Evolutionary conservation across 768 basidiomycete species (phyloP).

Genomic region (Russula brevipes): DNA sequence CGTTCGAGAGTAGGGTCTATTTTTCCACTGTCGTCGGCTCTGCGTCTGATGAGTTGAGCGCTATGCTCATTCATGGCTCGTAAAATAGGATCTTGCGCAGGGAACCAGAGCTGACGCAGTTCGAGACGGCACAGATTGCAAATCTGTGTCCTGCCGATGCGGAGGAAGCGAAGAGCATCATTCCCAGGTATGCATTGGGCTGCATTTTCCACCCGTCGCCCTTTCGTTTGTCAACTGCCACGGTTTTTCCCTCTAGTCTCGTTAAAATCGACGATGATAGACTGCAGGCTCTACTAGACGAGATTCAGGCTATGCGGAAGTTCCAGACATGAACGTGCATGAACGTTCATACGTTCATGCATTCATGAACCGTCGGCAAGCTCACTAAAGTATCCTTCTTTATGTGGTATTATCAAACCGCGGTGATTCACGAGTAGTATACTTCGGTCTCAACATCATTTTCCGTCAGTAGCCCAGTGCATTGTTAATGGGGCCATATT

Average conservation of each 20-base stretch:
- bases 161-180: slow-evolving; percentile 87
- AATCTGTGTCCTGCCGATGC: slow-evolving; percentile 84
- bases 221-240: neutral
- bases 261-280: slow-evolving; percentile 86
- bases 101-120: slow-evolving; percentile 77
- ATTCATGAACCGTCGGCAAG: neutral
- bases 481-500: neutral
- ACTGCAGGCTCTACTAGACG: slow-evolving; percentile 74
- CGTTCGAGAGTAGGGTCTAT: slow-evolving; percentile 48
- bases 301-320: slow-evolving; percentile 87
- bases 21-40: neutral
- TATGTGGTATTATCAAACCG: neutral
- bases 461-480: neutral
- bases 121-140: slow-evolving; percentile 89
- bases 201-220: neutral
- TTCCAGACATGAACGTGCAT: slow-evolving; percentile 57
- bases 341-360: too few relatives aligned
- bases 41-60: neutral
- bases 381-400: neutral
- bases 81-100: slow-evolving; percentile 64
- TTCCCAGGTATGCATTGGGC: slow-evolving; percentile 61
- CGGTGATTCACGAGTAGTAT: neutral
- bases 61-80: slow-evolving; percentile 1
- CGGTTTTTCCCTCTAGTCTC: slow-evolving; percentile 43
- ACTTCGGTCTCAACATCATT: neutral